A percentile compares a stretch with the other conserved stretches of the same genome.
Conservation (phyloP, 306 rosid genomes). For the Canavalia gladiata region DNA sequence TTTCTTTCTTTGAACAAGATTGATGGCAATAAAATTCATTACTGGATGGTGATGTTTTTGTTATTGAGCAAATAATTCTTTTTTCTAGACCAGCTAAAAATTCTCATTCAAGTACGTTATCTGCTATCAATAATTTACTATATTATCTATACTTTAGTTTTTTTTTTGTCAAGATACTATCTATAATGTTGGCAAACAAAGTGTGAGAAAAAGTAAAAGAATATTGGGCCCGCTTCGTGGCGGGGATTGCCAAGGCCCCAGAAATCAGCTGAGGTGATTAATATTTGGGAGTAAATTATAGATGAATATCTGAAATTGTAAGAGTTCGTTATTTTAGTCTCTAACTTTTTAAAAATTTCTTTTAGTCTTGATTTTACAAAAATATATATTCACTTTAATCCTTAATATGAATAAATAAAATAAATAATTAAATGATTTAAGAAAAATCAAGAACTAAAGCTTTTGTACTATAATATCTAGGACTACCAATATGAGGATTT, state of each 20-base stretch:
- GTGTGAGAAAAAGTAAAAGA: background rate
- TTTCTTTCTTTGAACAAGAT: background rate
- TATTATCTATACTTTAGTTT: no score
- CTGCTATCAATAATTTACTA: no score
- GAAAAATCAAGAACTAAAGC: no score
- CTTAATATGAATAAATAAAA: no score
- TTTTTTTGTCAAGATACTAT: background rate
- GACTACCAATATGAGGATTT: no score
- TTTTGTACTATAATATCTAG: no score
- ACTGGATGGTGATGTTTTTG: background rate
- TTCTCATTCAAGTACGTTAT: background rate
- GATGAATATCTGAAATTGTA: no score
- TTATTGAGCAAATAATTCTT: conserved; percentile 6
- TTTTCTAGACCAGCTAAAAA: background rate
- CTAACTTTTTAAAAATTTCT: no score
- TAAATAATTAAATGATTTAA: no score
- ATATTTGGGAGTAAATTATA: background rate
- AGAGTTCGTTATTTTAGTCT: no score
- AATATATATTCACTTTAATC: no score
- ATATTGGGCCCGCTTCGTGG: background rate
- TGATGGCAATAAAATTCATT: background rate
- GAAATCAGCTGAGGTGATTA: background rate
- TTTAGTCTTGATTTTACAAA: no score
- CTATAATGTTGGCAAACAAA: background rate
- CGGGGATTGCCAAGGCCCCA: conserved; percentile 50